phyloP scores from a whole-genome alignment of 306 rosid species.

The Lathyrus tuberosus region DNA sequence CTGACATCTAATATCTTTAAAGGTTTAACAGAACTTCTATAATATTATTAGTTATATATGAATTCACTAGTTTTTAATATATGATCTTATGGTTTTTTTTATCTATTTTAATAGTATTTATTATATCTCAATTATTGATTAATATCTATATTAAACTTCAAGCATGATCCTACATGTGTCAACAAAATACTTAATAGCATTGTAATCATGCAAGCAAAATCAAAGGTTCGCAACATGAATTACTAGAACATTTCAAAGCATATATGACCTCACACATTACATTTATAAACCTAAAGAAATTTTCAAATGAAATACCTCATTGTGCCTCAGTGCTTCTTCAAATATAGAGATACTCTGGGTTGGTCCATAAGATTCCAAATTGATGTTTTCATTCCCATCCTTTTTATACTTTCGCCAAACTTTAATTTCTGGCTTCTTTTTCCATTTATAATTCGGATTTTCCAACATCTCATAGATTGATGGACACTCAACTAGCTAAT shows the following conservation, averaged over 20 bases:
- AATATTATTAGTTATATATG: background rate
- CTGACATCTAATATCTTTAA: background rate
- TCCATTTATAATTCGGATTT: constrained; percentile 80
- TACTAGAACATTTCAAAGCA: constrained; percentile 36
- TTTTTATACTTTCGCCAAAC: constrained; percentile 74
- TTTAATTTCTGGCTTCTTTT: constrained; percentile 68
- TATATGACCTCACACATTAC: constrained; percentile 16
- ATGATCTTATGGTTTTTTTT: background rate
- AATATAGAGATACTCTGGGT: constrained; percentile 55
- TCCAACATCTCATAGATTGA: constrained; percentile 93
- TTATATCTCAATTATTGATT: constrained; percentile 8
- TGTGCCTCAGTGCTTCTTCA: constrained; percentile 72
- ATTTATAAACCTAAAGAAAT: constrained; percentile 22
- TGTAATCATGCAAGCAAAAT: constrained; percentile 21
- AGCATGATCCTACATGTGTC: constrained; percentile 15
- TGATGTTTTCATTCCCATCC: constrained; percentile 53
- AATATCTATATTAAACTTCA: constrained; percentile 19
- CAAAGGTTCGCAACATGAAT: constrained; percentile 17
- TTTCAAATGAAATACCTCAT: constrained; percentile 58
- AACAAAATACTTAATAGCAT: background rate
- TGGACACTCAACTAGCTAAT: constrained; percentile 89
- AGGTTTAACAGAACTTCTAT: background rate
- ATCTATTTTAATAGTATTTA: constrained; percentile 13
- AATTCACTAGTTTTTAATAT: background rate
- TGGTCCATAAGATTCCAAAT: constrained; percentile 74